phyloP scores from a whole-genome alignment of 179 eudicot genomes.

The Carnegiea gigantea region DNA sequence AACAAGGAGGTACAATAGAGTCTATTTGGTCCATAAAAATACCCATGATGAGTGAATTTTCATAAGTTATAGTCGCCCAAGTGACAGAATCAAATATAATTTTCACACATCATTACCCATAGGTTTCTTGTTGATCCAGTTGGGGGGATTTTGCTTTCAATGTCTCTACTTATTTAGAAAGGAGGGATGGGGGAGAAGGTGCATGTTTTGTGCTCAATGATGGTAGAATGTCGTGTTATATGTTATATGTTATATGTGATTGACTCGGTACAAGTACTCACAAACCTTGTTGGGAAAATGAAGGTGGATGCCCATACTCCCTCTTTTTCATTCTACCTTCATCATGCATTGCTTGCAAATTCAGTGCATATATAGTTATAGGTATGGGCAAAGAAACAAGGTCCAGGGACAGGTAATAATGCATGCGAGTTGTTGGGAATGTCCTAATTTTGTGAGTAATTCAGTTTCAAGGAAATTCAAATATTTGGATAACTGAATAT shows the following conservation, averaged over 20 bases:
- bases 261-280: not conserved
- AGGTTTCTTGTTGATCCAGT: not conserved
- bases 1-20: no score
- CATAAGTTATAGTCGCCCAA: no score
- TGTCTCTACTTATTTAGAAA: not conserved
- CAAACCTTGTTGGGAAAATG: slow-evolving; percentile 16
- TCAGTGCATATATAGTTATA: not conserved
- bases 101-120: no score
- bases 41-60: no score
- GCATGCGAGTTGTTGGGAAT: no score
- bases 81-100: no score
- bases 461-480: no score
- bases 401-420: no score
- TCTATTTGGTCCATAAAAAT: no score
- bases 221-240: not conserved
- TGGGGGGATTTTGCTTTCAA: not conserved
- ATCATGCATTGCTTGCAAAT: not conserved
- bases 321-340: slow-evolving; percentile 16
- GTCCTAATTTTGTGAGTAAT: no score
- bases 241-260: not conserved
- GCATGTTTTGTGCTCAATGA: not conserved
- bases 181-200: not conserved
- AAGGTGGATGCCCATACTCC: slow-evolving; percentile 4
- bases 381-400: not conserved
- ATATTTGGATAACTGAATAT: no score